A percentile compares a stretch with the other conserved stretches of the same genome.
These are phyloP conservation scores for Aspergillus saccharolyticus DNA, from an alignment of 495 filamentous ascomycete species.

Conservation along the genomic window DNA sequence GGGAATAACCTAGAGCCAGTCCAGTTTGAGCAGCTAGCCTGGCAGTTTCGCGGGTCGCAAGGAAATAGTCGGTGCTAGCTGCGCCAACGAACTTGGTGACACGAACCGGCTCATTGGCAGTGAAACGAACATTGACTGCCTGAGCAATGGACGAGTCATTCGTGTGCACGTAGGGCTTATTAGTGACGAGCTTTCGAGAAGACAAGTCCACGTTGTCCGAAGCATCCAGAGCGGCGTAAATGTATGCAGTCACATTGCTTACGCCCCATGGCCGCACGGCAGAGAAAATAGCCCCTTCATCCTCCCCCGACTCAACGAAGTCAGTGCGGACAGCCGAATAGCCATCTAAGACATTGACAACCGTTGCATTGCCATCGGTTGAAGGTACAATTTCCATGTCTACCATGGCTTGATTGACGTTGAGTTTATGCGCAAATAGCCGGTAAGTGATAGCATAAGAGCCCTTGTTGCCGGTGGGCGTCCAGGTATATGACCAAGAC, in stretches of 20 bases:
- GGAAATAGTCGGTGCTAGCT: constrained; percentile 58
- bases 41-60: constrained; percentile 46
- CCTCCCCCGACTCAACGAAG: constrained; percentile 47
- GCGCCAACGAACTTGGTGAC: constrained; percentile 57
- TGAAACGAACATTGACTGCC: constrained; percentile 44
- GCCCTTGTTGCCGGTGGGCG: constrained; percentile 43
- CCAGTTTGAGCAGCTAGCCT: constrained; percentile 41
- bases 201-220: constrained; percentile 44
- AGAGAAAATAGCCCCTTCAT: constrained; percentile 48
- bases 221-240: constrained; percentile 47
- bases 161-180: constrained; percentile 43
- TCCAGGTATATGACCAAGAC: constrained; percentile 65
- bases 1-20: constrained; percentile 40
- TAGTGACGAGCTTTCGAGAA: constrained; percentile 36
- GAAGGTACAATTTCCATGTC: constrained; percentile 51
- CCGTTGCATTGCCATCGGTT: constrained; percentile 39
- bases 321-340: constrained; percentile 53
- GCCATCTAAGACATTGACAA: constrained; percentile 58
- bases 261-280: constrained; percentile 54
- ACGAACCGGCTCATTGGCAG: constrained; percentile 43
- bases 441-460: constrained; percentile 54
- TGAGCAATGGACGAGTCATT: constrained; percentile 60
- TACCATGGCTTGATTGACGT: constrained; percentile 59
- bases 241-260: constrained; percentile 52
- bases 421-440: constrained; percentile 57